These are phyloP conservation scores for Aspergillus aculeatus DNA, from an alignment of 2,329 filamentous ascomycete species.

Conservation along the genomic window DNA sequence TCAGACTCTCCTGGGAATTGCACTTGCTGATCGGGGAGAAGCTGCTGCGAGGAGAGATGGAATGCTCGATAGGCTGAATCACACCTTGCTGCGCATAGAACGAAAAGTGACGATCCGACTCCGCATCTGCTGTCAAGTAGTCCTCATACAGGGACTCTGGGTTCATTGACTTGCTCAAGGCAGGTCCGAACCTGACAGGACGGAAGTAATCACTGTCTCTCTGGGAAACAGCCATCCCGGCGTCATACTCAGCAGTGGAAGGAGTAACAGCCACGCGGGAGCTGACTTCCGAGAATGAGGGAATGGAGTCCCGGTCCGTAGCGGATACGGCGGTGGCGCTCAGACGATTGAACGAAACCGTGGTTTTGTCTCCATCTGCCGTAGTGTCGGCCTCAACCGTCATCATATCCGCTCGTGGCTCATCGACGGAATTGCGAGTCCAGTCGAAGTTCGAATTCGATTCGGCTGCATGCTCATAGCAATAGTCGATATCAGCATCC, in stretches of 20 bases:
- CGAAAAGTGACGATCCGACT: constrained; percentile 49
- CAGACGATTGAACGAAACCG: constrained; percentile 23
- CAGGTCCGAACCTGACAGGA: constrained; percentile 30
- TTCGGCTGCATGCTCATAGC: constrained; percentile 61
- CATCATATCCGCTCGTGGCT: constrained; percentile 21
- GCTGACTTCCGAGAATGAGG: constrained; percentile 30
- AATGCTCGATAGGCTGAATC: constrained; percentile 41
- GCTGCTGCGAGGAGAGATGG: constrained; percentile 48
- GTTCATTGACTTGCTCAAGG: constrained; percentile 33
- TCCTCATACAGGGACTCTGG: constrained; percentile 40
- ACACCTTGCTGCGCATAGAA: constrained; percentile 44
- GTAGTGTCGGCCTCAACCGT: constrained; percentile 15
- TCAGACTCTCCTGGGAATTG: constrained; percentile 58
- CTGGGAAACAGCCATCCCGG: constrained; percentile 24
- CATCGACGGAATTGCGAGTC: constrained; percentile 42
- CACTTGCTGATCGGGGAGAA: constrained; percentile 55
- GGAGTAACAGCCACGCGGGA: constrained; percentile 32
- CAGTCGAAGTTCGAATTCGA: constrained; percentile 62
- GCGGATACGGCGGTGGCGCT: constrained; percentile 28
- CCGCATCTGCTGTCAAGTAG: constrained; percentile 45
- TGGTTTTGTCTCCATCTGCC: constrained; percentile 11
- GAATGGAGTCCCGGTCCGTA: constrained; percentile 35
- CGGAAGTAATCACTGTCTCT: constrained; percentile 32
- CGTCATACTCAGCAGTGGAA: constrained; percentile 28
- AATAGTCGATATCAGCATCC: constrained; percentile 64